These are phyloP conservation scores for Lodderomyces pseudojiufengensis DNA, from an alignment of 1,139 yeast species.

Conservation along the genomic window DNA sequence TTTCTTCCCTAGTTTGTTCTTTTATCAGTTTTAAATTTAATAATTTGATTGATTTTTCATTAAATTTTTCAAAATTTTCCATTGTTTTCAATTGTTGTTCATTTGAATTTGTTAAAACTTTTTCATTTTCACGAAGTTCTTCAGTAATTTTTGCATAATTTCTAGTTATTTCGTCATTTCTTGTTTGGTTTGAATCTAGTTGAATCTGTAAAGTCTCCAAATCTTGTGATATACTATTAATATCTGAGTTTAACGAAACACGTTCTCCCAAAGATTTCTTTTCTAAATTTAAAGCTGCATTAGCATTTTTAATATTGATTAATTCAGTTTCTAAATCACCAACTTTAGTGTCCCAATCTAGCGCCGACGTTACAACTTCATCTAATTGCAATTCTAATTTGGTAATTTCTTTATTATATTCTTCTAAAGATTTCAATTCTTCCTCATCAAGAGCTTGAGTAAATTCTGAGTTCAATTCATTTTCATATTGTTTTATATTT, in stretches of 20 bases:
- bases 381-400: slow-evolving; percentile 40
- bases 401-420: slow-evolving; percentile 37
- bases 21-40: slow-evolving; percentile 64
- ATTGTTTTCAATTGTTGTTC: slow-evolving; percentile 54
- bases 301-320: slow-evolving; percentile 40
- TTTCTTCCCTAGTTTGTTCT: slow-evolving; percentile 62
- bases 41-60: slow-evolving; percentile 63
- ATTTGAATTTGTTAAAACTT: slow-evolving; percentile 46
- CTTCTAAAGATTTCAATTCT: slow-evolving; percentile 34
- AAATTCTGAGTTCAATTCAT: slow-evolving; percentile 57
- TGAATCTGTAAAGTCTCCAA: slow-evolving; percentile 20
- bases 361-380: slow-evolving; percentile 38
- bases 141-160: slow-evolving; percentile 24
- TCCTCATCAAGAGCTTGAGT: slow-evolving; percentile 46
- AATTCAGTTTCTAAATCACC: slow-evolving; percentile 54
- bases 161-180: slow-evolving; percentile 16
- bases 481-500: slow-evolving; percentile 35
- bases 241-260: slow-evolving; percentile 32
- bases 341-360: slow-evolving; percentile 49
- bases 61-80: slow-evolving; percentile 56
- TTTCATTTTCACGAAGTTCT: slow-evolving; percentile 38
- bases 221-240: slow-evolving; percentile 32
- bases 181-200: slow-evolving; percentile 22
- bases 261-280: slow-evolving; percentile 6
- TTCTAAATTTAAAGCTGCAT: slow-evolving; percentile 9